A percentile compares a stretch with the other conserved stretches of the same genome.
Evolutionary conservation across 106 monocot genomes (phyloP).

Genomic region (Amphibolis antarctica): DNA sequence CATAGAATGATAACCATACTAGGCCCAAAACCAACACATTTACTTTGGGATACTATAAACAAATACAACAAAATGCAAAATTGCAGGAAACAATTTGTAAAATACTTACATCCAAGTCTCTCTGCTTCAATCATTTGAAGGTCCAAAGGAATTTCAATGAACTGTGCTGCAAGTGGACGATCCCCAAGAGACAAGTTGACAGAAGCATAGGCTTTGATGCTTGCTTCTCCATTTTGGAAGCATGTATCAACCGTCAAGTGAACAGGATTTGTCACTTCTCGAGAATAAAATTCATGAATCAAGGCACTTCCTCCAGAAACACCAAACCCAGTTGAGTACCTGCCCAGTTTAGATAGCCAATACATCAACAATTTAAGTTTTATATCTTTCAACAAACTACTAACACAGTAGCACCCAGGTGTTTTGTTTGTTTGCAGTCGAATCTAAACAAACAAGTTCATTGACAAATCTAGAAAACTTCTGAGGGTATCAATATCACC

Average conservation of each 20-base stretch:
- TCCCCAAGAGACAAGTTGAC: conserved; percentile 69
- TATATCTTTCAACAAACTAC: no score
- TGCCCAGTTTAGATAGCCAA: conserved; percentile 12
- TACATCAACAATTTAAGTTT: no score
- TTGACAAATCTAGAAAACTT: no score
- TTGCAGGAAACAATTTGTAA: background rate
- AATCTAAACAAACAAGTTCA: no score
- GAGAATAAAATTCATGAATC: conserved; percentile 89
- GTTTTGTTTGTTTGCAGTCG: no score
- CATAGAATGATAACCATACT: background rate
- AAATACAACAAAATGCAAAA: no score
- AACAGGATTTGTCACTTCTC: conserved; percentile 67
- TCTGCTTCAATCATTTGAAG: conserved; percentile 78
- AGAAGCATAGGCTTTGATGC: conserved; percentile 82
- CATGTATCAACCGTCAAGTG: conserved; percentile 92
- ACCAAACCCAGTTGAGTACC: conserved; percentile 93
- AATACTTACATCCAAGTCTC: conserved; percentile 67
- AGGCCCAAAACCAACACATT: no score
- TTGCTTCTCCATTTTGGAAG: conserved; percentile 73
- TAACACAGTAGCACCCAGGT: no score
- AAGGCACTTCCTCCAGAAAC: conserved; percentile 77
- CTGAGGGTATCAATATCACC: no score
- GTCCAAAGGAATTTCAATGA: conserved; percentile 90
- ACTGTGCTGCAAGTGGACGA: conserved; percentile 74
- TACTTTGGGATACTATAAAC: no score